Conservation (phyloP, 306 rosid species). For the Carpinus viminea region DNA sequence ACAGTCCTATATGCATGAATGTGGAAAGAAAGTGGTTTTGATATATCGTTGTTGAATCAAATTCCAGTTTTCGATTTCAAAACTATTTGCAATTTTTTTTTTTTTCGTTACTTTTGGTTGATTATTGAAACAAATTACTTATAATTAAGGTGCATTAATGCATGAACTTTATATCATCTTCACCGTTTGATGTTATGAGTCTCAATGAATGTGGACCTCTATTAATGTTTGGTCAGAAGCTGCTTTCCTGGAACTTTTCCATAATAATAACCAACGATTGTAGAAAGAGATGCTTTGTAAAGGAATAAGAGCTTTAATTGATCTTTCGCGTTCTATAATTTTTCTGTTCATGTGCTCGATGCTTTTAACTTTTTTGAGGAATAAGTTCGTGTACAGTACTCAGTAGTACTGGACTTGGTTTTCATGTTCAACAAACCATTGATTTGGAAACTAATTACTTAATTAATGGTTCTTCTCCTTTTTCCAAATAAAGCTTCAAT, state of each 20-base stretch:
- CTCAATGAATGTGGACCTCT: no score
- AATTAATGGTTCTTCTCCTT: background rate
- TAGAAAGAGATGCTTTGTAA: background rate
- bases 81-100: background rate
- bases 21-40: background rate
- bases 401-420: background rate
- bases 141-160: background rate
- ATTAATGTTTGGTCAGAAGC: no score
- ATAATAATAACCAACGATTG: background rate
- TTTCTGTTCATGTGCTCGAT: background rate
- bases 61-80: background rate
- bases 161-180: no score
- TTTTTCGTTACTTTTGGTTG: background rate
- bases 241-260: no score
- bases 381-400: background rate
- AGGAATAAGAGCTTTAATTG: background rate
- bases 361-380: background rate
- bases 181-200: no score
- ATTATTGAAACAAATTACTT: background rate
- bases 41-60: background rate
- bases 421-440: background rate
- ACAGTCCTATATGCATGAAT: background rate
- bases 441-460: background rate
- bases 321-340: background rate
- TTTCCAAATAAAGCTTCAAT: background rate